Percentiles rank a stretch among this genome's conserved stretches.
These are phyloP conservation scores for Ottelia alismoides DNA, from an alignment of 106 monocot species.

Conservation along the genomic window DNA sequence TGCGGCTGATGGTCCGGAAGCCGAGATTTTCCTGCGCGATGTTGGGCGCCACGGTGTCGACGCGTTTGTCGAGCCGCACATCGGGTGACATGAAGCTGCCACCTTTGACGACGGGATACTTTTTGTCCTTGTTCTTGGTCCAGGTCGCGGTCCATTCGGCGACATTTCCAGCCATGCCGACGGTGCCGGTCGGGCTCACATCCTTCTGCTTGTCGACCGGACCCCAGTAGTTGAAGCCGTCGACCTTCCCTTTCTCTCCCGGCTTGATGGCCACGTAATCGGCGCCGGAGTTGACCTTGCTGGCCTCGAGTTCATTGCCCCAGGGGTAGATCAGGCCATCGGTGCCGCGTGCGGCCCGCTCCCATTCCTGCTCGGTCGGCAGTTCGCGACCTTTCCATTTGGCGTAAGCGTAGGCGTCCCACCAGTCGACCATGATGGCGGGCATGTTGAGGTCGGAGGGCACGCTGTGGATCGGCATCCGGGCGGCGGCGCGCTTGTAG, in stretches of 20 bases:
- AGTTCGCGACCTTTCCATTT: background rate
- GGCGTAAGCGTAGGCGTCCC: background rate
- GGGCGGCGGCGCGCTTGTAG: background rate
- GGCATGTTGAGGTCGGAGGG: background rate
- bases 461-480: background rate
- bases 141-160: background rate
- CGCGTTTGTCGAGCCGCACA: too few relatives aligned
- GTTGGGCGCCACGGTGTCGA: too few relatives aligned
- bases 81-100: too few relatives aligned
- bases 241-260: background rate
- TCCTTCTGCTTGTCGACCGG: background rate
- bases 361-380: background rate
- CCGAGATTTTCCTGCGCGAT: too few relatives aligned
- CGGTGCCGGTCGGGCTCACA: background rate
- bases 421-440: background rate
- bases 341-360: background rate
- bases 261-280: background rate
- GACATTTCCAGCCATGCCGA: background rate
- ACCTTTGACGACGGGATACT: too few relatives aligned
- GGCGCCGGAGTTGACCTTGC: too few relatives aligned
- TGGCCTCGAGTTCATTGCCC: background rate
- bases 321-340: background rate
- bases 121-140: too few relatives aligned
- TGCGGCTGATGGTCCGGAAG: too few relatives aligned
- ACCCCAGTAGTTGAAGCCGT: background rate